Evolutionary conservation across 129 eudicot species (phyloP).

Genomic region (Gnaphalium uliginosum): DNA sequence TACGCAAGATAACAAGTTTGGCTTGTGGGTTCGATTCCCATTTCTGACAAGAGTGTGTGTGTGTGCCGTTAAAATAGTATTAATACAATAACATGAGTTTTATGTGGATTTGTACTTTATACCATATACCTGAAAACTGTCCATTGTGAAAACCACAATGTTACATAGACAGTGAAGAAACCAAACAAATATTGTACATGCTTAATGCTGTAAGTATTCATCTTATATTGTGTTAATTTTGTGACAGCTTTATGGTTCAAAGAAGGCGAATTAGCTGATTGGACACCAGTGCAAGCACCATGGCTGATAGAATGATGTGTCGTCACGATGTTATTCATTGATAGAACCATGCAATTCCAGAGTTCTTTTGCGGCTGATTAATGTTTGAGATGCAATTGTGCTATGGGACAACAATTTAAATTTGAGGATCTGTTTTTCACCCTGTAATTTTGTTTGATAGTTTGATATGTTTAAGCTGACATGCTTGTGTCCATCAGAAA

Average conservation of each 20-base stretch:
- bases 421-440: neutral
- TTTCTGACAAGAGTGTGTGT: no score
- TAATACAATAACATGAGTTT: neutral
- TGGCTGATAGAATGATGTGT: slow-evolving; percentile 70
- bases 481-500: neutral
- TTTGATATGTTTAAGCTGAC: neutral
- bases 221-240: slow-evolving; percentile 15
- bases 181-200: neutral
- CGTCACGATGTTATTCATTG: neutral
- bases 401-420: neutral
- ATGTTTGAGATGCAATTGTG: slow-evolving; percentile 20
- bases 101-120: neutral
- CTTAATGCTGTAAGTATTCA: neutral
- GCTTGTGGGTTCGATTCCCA: neutral
- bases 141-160: neutral
- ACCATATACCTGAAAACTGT: neutral
- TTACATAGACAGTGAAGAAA: neutral
- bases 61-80: no score
- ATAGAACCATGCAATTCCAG: slow-evolving; percentile 23
- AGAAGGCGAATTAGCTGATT: slow-evolving; percentile 80
- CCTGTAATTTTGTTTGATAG: slow-evolving; percentile 18
- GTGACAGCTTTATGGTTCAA: slow-evolving; percentile 89
- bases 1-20: neutral
- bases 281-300: slow-evolving; percentile 78
- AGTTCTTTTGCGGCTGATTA: slow-evolving; percentile 29